Conservation (phyloP, 805 yeast species). For the Yarrowia alimentaria region DNA sequence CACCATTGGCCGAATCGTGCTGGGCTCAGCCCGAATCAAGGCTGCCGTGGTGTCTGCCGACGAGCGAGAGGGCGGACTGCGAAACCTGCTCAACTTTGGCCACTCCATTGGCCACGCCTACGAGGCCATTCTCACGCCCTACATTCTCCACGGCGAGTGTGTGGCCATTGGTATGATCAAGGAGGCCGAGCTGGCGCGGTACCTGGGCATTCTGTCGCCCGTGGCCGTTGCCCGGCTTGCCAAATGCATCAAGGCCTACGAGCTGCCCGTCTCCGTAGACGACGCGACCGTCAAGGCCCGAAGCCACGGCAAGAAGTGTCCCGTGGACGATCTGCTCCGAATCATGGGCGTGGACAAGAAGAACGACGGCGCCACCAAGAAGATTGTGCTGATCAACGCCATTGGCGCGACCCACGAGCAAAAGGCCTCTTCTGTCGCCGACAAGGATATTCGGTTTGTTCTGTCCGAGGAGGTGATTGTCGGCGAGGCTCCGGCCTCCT, state of each 20-base stretch:
- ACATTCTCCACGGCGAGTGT: constrained; percentile 96
- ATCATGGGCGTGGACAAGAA: constrained; percentile 97
- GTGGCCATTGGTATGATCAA: constrained; percentile 95
- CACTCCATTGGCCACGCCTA: constrained; percentile 98
- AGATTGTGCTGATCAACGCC: constrained; percentile 74
- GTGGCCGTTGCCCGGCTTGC: constrained; percentile 89
- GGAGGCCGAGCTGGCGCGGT: constrained; percentile 95
- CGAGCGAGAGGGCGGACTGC: constrained; percentile 91
- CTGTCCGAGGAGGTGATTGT: constrained; percentile 80
- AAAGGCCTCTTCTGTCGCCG: constrained; percentile 79
- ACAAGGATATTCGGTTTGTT: constrained; percentile 75
- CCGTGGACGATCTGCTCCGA: constrained; percentile 68
- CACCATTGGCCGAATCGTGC: constrained; percentile 72
- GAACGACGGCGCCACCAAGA: constrained; percentile 88
- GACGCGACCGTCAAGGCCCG: constrained; percentile 71
- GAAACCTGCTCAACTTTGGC: constrained; percentile 91
- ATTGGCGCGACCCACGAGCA: constrained; percentile 90
- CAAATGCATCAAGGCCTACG: constrained; percentile 80
- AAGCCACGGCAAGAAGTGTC: constrained; percentile 66
- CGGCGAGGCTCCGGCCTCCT: constrained; percentile 44
- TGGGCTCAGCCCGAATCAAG: constrained; percentile 84
- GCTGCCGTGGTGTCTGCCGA: constrained; percentile 92
- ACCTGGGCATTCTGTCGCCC: constrained; percentile 82
- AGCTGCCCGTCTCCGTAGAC: constrained; percentile 74
- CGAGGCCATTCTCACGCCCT: constrained; percentile 96